Evolutionary conservation across 2,329 filamentous ascomycete genomes (phyloP).

Genomic region (Pseudogymnoascus sp.): DNA sequence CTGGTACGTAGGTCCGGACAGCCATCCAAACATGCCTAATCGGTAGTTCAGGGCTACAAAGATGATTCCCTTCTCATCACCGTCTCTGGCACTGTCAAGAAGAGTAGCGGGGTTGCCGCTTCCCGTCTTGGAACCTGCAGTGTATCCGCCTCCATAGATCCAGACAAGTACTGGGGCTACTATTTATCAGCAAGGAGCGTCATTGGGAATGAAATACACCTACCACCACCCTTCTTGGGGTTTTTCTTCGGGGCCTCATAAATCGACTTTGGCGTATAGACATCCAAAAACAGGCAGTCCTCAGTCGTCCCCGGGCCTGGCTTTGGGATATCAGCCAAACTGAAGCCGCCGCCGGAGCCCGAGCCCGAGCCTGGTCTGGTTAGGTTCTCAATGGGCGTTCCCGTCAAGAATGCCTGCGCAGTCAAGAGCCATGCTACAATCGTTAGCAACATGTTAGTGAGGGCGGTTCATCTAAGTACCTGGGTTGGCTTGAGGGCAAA

Average conservation of each 20-base stretch:
- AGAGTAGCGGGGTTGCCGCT: conserved; percentile 34
- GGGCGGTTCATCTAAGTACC: background rate
- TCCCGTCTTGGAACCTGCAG: conserved; percentile 33
- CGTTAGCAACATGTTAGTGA: background rate
- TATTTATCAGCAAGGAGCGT: conserved; percentile 18
- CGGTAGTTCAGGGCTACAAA: conserved; percentile 32
- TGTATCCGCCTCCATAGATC: conserved; percentile 46
- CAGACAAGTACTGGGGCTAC: conserved; percentile 40
- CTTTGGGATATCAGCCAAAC: conserved; percentile 11
- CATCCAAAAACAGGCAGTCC: conserved; percentile 43
- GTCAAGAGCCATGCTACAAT: conserved; percentile 19
- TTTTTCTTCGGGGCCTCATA: conserved; percentile 20
- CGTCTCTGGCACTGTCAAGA: conserved; percentile 26
- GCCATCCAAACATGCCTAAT: conserved; percentile 29
- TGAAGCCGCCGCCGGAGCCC: conserved; percentile 4
- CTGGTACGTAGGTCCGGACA: conserved; percentile 36
- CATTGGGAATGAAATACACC: conserved; percentile 11
- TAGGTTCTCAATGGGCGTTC: conserved; percentile 10
- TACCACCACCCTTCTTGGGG: conserved; percentile 12
- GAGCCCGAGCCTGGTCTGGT: background rate
- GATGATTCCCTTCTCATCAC: conserved; percentile 31
- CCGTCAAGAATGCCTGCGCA: conserved; percentile 16
- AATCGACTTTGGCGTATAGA: conserved; percentile 36
- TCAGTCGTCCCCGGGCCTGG: conserved; percentile 27
- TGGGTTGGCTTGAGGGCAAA: conserved; percentile 32